These are phyloP conservation scores for Smittium culicis DNA, from an alignment of 371 early-diverging fungal species.

Conservation along the genomic window DNA sequence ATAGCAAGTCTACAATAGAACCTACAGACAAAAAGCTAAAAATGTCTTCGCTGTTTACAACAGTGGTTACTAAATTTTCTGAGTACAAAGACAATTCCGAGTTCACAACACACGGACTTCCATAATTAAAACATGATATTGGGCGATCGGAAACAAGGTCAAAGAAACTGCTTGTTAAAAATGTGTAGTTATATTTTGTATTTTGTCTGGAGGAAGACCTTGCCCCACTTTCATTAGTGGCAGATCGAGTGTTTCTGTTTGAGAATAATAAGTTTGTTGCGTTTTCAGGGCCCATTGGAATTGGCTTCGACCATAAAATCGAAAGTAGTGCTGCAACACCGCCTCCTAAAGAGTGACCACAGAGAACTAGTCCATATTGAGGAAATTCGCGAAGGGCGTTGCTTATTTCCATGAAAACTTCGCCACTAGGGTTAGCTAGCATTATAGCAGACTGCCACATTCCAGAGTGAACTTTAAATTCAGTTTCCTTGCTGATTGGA, in stretches of 20 bases:
- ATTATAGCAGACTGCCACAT: slow-evolving; percentile 60
- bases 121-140: slow-evolving; percentile 63
- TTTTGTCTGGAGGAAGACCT: too few species aligned
- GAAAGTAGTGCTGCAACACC: slow-evolving; percentile 57
- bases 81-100: slow-evolving; percentile 49
- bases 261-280: too few species aligned
- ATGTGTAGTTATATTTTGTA: too few species aligned
- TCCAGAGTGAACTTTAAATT: slow-evolving; percentile 52
- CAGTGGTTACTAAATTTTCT: slow-evolving; percentile 53
- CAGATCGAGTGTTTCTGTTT: too few species aligned
- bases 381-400: slow-evolving; percentile 48
- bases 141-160: slow-evolving; percentile 55
- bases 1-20: slow-evolving; percentile 54
- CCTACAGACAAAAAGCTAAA: slow-evolving; percentile 58
- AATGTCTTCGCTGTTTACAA: slow-evolving; percentile 56
- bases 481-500: slow-evolving; percentile 11
- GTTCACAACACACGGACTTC: slow-evolving; percentile 56
- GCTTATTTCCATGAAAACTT: slow-evolving; percentile 46
- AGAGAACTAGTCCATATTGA: slow-evolving; percentile 57
- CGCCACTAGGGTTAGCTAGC: slow-evolving; percentile 43
- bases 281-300: too few species aligned
- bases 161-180: slow-evolving; percentile 46
- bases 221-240: too few species aligned
- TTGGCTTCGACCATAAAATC: slow-evolving; percentile 52
- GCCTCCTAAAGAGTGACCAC: slow-evolving; percentile 68